Conservation (phyloP, 108 stramenopile genomes). For the Stephanodiscus triporus region DNA sequence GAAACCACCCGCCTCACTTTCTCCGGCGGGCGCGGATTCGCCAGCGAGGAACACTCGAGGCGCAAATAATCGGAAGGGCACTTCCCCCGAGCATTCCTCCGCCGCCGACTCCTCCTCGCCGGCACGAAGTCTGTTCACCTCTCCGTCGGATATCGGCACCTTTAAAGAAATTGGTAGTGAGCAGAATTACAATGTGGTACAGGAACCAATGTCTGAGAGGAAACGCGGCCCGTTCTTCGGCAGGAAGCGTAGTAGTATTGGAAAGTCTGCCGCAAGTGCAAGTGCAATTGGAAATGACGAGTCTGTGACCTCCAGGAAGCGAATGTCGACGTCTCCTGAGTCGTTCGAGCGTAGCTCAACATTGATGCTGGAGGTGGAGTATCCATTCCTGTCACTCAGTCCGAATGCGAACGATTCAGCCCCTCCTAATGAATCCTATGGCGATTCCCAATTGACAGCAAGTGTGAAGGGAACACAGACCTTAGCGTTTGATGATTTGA, state of each 20-base stretch:
- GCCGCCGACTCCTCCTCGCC: background rate
- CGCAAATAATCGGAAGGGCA: background rate
- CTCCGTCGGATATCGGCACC: constrained; percentile 9
- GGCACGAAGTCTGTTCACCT: constrained; percentile 16
- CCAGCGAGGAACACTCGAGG: constrained; percentile 17
- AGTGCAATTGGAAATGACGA: background rate
- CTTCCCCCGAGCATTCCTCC: background rate
- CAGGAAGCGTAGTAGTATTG: constrained; percentile 16
- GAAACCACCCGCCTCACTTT: background rate
- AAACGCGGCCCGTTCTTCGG: constrained; percentile 19
- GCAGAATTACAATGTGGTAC: background rate
- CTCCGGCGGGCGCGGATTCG: background rate
- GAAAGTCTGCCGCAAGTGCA: background rate
- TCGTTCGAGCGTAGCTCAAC: constrained; percentile 8
- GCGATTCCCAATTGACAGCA: constrained; percentile 7
- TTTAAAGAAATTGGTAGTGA: constrained; percentile 12
- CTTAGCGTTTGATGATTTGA: constrained; percentile 22
- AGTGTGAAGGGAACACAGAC: constrained; percentile 22
- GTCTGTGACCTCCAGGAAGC: constrained; percentile 18
- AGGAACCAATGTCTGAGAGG: background rate
- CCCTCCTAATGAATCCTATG: background rate
- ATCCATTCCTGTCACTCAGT: constrained; percentile 39
- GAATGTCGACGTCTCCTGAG: constrained; percentile 11
- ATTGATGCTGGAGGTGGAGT: constrained; percentile 28
- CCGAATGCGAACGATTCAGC: constrained; percentile 5